Evolutionary conservation across 2,329 filamentous ascomycete genomes (phyloP).

Genomic region (Trichophyton mentagrophytes): DNA sequence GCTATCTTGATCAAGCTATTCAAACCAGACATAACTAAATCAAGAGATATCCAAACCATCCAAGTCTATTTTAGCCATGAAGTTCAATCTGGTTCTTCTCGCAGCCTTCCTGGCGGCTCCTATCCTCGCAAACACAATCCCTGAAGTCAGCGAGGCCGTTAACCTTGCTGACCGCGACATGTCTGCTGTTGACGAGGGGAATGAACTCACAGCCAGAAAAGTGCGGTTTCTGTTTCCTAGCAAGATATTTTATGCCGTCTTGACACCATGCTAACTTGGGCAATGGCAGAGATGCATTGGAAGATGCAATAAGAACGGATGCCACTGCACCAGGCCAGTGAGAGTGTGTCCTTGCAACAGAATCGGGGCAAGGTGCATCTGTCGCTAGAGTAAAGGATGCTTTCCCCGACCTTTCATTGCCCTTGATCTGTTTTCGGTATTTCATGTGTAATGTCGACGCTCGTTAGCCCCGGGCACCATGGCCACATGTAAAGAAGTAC

Average conservation of each 20-base stretch:
- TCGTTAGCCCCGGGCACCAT: background rate
- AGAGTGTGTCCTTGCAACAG: background rate
- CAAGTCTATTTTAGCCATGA: background rate
- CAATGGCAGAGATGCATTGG: background rate
- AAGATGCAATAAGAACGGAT: background rate
- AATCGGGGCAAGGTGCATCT: background rate
- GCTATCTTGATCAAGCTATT: background rate
- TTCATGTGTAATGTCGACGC: background rate
- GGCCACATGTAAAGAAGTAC: background rate
- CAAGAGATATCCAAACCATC: background rate
- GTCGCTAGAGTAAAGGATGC: background rate
- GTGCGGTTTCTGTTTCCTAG: background rate
- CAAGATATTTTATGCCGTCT: background rate
- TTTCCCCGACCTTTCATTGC: background rate
- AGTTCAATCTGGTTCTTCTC: background rate
- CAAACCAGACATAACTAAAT: background rate
- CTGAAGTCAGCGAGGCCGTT: background rate
- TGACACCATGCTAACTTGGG: background rate
- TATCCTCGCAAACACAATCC: background rate
- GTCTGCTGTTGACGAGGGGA: background rate
- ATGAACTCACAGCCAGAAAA: background rate
- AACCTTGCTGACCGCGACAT: background rate
- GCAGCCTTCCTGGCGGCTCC: background rate
- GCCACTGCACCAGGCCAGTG: background rate
- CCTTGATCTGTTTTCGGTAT: background rate